Base-by-base conservation (phyloP, 345 rosid genomes). In the Arabidopsis arenosa region DNA sequence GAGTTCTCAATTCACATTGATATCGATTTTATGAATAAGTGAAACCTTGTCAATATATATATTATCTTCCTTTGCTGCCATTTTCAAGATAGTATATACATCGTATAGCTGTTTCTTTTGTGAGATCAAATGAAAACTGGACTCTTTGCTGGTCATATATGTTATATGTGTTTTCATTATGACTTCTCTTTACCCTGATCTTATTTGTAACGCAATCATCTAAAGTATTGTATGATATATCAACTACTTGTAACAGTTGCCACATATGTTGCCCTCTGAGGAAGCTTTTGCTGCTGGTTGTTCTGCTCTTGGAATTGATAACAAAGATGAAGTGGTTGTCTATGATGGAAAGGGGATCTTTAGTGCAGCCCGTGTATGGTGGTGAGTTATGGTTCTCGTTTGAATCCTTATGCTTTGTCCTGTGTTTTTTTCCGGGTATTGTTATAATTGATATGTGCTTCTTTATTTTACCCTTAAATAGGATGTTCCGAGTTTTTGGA, bases 361-460 rank as follows among this genome's bases (percentile, higher is more conserved):
- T 74, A 93, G 99, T 78, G 98, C 99, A 56, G 96, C 99, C 72
- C 99, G 99, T 72, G 99, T 93, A 58, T 93, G 98, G 97, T 96
- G 99, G 99, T 96, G 82, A 83, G 98, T 84, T 60, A 9, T 61
- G 59, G 39, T 45, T 51, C 33, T 48, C n/a, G 18, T 66, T 52
- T 33, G 13, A 4, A 62, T 11, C 1, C 9, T 32, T 43, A 33
- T 43, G 13, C 14, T 26, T 43, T 66, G 57, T 9, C 41, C 30
- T 4, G 12, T 49, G 61, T 39, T 5, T 63, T 5, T 53, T 51
- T 28, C 40, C n/a, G 51, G 53, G 51, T 36, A 30, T 30, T 30
- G 30, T 53, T n/a, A 9, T 33, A 51, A 37, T 58, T 73, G 68
- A 73, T 77, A 4, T n/a, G 33, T 33, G 37, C 52, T 60, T 17